Conservation (phyloP, 495 filamentous ascomycete species). For the Penicillium bovifimosum region DNA sequence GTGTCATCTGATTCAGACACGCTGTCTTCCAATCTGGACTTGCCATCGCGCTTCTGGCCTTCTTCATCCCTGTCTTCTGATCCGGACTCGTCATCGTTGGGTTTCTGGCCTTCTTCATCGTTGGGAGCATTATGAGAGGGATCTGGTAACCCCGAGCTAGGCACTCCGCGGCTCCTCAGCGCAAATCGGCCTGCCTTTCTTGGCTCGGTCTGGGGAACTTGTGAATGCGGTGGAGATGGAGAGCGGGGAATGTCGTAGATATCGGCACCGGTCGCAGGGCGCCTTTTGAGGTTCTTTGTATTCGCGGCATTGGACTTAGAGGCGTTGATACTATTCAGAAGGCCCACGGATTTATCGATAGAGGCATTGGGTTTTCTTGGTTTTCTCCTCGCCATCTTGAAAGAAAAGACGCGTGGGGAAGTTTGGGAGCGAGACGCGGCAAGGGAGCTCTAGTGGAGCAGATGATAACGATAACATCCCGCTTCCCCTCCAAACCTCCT, state of each 20-base stretch:
- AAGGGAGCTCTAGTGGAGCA: constrained; percentile 5
- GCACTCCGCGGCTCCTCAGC: background rate
- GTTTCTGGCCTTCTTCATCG: background rate
- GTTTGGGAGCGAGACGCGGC: background rate
- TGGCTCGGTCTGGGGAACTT: background rate
- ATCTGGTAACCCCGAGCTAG: background rate
- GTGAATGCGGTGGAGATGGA: background rate
- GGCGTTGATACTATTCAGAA: background rate
- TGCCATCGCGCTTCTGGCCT: background rate
- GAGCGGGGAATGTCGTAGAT: background rate
- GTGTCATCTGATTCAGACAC: background rate
- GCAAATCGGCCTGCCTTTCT: background rate
- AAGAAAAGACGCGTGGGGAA: constrained; percentile 1
- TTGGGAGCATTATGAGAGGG: background rate
- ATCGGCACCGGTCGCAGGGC: background rate
- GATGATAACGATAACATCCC: constrained; percentile 1
- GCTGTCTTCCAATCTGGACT: background rate
- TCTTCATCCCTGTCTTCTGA: background rate
- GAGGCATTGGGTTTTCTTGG: background rate
- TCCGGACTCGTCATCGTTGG: background rate
- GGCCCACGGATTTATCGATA: background rate
- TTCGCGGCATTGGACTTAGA: background rate
- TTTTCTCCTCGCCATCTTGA: background rate
- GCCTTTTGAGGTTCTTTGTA: background rate
- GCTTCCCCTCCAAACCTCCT: background rate